Percentiles rank a stretch among this genome's conserved stretches.
Evolutionary conservation across 192 early-diverging fungal genomes (phyloP).

Genomic region (Coemansia sp.): DNA sequence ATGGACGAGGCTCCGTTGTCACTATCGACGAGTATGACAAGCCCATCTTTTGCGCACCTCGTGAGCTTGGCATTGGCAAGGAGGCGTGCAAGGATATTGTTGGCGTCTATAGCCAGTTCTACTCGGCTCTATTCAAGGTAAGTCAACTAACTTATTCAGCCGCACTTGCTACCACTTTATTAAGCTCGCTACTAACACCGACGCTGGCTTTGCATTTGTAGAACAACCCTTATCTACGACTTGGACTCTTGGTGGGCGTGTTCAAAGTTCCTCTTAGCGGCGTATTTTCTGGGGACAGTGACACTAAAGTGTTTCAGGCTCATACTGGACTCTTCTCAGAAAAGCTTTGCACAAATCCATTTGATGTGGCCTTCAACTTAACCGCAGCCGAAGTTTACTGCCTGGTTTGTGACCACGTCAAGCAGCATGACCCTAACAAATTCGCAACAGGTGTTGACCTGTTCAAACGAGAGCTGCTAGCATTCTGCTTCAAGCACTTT

Average conservation of each 20-base stretch:
- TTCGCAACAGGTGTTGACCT: background rate
- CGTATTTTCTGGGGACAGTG: too few relatives aligned
- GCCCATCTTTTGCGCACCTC: background rate
- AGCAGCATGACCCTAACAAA: background rate
- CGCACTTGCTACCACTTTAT: background rate
- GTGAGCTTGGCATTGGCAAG: background rate
- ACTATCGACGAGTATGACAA: background rate
- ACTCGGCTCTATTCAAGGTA: background rate
- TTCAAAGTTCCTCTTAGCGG: background rate
- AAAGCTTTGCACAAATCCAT: too few relatives aligned
- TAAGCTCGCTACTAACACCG: background rate
- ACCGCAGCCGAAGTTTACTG: background rate
- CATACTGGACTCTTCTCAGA: too few relatives aligned
- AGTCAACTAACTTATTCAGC: background rate
- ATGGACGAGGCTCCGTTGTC: background rate
- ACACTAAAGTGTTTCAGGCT: too few relatives aligned
- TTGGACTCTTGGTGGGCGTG: background rate
- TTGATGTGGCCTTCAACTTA: background rate
- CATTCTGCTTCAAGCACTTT: background rate
- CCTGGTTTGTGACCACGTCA: background rate
- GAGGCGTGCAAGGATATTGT: too few relatives aligned
- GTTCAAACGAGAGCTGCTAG: background rate
- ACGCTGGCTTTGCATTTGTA: background rate
- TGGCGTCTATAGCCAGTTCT: background rate
- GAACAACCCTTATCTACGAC: background rate